These are phyloP conservation scores for Kokia cookei DNA, from an alignment of 441 rosid genomes.

Conservation along the genomic window DNA sequence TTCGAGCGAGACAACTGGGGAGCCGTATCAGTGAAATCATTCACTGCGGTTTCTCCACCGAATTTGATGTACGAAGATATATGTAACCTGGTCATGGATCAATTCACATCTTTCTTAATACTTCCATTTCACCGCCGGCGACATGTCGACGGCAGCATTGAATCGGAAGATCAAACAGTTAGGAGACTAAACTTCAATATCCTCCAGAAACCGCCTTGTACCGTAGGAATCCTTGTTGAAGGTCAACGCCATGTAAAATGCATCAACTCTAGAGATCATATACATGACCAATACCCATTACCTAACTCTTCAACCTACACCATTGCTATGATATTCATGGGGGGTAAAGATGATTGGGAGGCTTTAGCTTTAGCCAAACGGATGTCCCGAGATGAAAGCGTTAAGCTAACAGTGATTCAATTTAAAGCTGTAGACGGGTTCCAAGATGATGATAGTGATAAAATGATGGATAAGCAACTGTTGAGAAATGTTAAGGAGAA, in stretches of 20 bases:
- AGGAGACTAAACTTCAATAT: slow-evolving; percentile 19
- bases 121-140: slow-evolving; percentile 39
- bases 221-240: slow-evolving; percentile 31
- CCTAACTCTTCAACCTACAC: neutral
- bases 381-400: slow-evolving; percentile 3
- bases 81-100: slow-evolving; percentile 35
- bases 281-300: neutral
- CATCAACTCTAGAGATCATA: neutral
- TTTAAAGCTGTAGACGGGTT: neutral
- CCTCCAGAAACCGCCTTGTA: slow-evolving; percentile 31
- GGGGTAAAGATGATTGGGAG: slow-evolving; percentile 20
- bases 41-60: slow-evolving; percentile 32
- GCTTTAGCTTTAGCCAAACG: slow-evolving; percentile 14
- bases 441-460: neutral
- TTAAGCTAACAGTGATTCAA: neutral
- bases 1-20: slow-evolving; percentile 18
- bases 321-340: slow-evolving; percentile 15
- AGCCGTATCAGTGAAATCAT: slow-evolving; percentile 12
- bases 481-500: neutral
- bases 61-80: slow-evolving; percentile 37
- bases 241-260: neutral
- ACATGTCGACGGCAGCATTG: slow-evolving; percentile 19
- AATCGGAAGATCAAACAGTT: slow-evolving; percentile 7
- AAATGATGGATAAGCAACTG: slow-evolving; percentile 3
- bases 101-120: slow-evolving; percentile 20